phyloP scores from a whole-genome alignment of 139 green algal species.

The Choricystis sp. region DNA sequence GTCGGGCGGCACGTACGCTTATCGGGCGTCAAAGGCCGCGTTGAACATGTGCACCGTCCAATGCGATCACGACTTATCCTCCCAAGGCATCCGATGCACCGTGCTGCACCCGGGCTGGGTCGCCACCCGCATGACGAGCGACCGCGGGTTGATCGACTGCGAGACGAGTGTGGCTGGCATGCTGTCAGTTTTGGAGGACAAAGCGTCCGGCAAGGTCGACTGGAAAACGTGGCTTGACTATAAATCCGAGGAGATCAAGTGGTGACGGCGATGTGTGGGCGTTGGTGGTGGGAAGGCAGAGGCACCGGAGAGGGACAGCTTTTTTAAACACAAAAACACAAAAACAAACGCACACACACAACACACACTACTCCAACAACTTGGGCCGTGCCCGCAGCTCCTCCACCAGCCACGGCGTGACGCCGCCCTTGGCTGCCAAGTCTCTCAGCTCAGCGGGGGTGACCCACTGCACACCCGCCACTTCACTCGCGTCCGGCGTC shows the following conservation, averaged over 20 bases:
- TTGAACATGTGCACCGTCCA: constrained; percentile 56
- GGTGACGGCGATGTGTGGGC: constrained; percentile 37
- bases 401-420: neutral
- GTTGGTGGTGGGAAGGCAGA: no score
- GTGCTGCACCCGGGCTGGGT: constrained; percentile 50
- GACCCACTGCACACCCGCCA: neutral
- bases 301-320: no score
- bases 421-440: neutral
- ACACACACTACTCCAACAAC: no score
- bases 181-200: constrained; percentile 24
- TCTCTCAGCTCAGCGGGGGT: neutral
- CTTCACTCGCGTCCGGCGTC: neutral
- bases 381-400: neutral
- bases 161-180: constrained; percentile 17
- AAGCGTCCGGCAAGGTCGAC: constrained; percentile 1
- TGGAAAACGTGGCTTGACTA: constrained; percentile 53
- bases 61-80: constrained; percentile 39
- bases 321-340: no score
- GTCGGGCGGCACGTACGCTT: constrained; percentile 28
- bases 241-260: constrained; percentile 50
- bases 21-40: constrained; percentile 46
- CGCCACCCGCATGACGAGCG: constrained; percentile 31
- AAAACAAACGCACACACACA: no score
- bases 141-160: constrained; percentile 24
- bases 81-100: constrained; percentile 20